Percentiles rank a stretch among this genome's conserved stretches.
phyloP scores from a whole-genome alignment of 2,329 filamentous ascomycete species.

The Diaporthe capsici region DNA sequence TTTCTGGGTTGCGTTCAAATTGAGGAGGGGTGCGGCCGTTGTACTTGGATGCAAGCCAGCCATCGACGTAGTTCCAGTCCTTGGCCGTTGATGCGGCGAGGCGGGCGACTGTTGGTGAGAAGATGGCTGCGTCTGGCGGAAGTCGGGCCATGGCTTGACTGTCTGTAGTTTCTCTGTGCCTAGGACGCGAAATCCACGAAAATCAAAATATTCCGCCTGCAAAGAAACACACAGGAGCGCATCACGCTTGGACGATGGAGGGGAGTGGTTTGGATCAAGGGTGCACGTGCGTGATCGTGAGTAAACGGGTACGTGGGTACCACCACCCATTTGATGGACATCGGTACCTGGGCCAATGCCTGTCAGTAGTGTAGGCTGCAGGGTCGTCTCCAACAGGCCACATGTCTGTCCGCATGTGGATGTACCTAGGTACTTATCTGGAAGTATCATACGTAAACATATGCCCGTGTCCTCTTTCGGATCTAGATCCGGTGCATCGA shows the following conservation, averaged over 20 bases:
- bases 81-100: conserved; percentile 86
- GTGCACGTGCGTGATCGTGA: not conserved
- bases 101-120: conserved; percentile 77
- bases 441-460: not conserved
- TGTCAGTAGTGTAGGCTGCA: not conserved
- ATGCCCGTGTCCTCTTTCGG: conserved; percentile 28
- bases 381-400: conserved; percentile 11
- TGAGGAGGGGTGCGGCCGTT: conserved; percentile 73
- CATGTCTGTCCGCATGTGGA: conserved; percentile 7
- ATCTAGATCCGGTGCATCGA: conserved; percentile 21
- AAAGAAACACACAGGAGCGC: not conserved
- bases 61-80: conserved; percentile 91
- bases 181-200: too few relatives aligned
- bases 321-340: not conserved
- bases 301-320: not conserved
- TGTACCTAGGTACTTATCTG: not conserved
- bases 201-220: not conserved
- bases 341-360: not conserved
- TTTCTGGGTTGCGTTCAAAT: conserved; percentile 91
- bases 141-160: conserved; percentile 54
- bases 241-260: not conserved
- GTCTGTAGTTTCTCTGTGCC: not conserved
- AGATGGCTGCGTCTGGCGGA: conserved; percentile 66
- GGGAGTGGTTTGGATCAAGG: not conserved
- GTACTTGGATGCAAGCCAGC: conserved; percentile 83